Conservation (phyloP, 2,329 filamentous ascomycete species). For the Fusarium irregulare region DNA sequence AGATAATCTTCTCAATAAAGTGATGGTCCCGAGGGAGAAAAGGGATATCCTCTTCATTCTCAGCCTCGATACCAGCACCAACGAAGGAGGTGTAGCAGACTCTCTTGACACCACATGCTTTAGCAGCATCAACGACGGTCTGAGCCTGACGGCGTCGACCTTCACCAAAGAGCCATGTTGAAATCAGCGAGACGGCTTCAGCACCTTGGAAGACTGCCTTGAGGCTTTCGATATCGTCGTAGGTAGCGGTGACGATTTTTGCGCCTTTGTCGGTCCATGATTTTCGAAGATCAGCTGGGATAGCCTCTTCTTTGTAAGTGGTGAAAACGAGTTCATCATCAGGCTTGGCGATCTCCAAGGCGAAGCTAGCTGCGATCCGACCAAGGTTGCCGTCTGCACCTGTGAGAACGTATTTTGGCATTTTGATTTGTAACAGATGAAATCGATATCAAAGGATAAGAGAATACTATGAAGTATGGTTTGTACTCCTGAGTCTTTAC, state of each 20-base stretch:
- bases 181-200: constrained; percentile 42
- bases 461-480: not conserved
- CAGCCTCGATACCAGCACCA: constrained; percentile 39
- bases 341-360: constrained; percentile 36
- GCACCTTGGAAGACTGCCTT: constrained; percentile 40
- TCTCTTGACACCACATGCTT: constrained; percentile 38
- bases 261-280: constrained; percentile 39
- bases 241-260: constrained; percentile 35
- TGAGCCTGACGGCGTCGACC: constrained; percentile 37
- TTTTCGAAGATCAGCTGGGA: constrained; percentile 25
- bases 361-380: constrained; percentile 38
- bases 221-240: constrained; percentile 42
- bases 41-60: constrained; percentile 43
- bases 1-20: constrained; percentile 40
- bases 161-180: constrained; percentile 42
- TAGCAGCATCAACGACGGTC: constrained; percentile 40
- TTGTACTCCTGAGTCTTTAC: too few relatives aligned
- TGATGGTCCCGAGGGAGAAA: constrained; percentile 43
- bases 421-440: not conserved
- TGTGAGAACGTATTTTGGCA: constrained; percentile 44
- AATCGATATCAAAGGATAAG: too few relatives aligned
- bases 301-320: constrained; percentile 39
- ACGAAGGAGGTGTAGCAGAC: constrained; percentile 44
- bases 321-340: constrained; percentile 42
- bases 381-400: constrained; percentile 44